phyloP scores from a whole-genome alignment of 2,329 filamentous ascomycete species.

The Aspergillus novoparasiticus region DNA sequence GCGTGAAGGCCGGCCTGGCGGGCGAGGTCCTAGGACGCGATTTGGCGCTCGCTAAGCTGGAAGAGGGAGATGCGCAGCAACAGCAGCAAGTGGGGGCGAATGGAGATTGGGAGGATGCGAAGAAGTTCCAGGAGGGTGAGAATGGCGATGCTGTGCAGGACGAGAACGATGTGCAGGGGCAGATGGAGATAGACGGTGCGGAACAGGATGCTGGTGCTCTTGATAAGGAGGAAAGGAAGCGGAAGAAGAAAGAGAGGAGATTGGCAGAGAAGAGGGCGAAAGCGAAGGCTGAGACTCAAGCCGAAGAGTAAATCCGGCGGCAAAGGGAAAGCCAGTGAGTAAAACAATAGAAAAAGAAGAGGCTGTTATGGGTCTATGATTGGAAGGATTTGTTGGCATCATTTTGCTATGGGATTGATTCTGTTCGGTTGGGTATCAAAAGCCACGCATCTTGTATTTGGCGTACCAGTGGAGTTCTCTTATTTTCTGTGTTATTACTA shows the following conservation, averaged over 20 bases:
- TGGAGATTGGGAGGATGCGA: constrained; percentile 41
- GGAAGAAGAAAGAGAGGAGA: constrained; percentile 57
- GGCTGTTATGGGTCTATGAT: constrained; percentile 1
- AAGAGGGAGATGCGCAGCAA: constrained; percentile 35
- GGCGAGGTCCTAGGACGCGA: constrained; percentile 47
- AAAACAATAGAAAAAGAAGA: background rate
- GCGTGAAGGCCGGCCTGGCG: constrained; percentile 46
- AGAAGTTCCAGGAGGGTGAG: constrained; percentile 45
- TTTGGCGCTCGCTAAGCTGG: constrained; percentile 39
- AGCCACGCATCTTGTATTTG: constrained; percentile 15
- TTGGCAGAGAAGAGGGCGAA: constrained; percentile 48
- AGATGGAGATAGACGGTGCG: constrained; percentile 41
- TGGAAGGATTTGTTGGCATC: background rate
- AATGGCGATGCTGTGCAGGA: constrained; percentile 44
- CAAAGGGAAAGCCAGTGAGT: background rate
- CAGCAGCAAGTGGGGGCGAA: constrained; percentile 27
- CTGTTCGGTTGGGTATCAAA: constrained; percentile 7
- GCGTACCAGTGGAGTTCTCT: constrained; percentile 20
- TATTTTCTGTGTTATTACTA: background rate
- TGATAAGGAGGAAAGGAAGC: constrained; percentile 58
- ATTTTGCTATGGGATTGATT: constrained; percentile 5
- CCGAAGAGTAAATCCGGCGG: constrained; percentile 11
- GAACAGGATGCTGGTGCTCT: constrained; percentile 43
- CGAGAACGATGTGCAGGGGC: constrained; percentile 39
- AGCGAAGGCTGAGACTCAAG: constrained; percentile 30